phyloP scores from a whole-genome alignment of 768 basidiomycete species.

The Pholiota molesta region DNA sequence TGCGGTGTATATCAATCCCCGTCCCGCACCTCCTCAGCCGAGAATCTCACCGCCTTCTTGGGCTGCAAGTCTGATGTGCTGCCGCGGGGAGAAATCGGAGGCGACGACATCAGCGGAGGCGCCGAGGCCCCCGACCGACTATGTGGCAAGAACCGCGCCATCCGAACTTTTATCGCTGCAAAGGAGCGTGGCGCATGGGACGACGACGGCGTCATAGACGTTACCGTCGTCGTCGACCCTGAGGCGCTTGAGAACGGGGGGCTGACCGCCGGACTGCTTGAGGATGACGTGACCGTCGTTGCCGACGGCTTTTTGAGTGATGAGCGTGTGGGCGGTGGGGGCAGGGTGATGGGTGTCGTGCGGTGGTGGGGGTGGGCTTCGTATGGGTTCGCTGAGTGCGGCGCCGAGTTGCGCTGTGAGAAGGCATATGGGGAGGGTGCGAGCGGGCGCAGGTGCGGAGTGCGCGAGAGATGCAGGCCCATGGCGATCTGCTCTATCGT shows the following conservation, averaged over 20 bases:
- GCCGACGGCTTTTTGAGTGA: constrained; percentile 61
- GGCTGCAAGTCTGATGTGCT: constrained; percentile 39
- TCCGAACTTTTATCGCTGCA: constrained; percentile 42
- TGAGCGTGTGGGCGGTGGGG: constrained; percentile 63
- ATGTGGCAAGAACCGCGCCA: constrained; percentile 55
- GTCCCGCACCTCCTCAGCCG: constrained; percentile 39
- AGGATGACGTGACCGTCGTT: constrained; percentile 34
- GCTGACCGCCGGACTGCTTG: constrained; percentile 35
- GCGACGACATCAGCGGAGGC: constrained; percentile 35
- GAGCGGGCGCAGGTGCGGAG: constrained; percentile 64
- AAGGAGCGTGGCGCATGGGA: constrained; percentile 35
- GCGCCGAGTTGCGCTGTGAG: constrained; percentile 32
- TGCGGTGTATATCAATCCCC: constrained; percentile 11
- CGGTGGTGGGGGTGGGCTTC: constrained; percentile 24
- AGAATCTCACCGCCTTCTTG: constrained; percentile 67
- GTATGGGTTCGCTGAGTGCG: constrained; percentile 26
- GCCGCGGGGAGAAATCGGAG: constrained; percentile 40
- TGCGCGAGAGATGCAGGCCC: constrained; percentile 78
- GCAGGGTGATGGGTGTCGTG: constrained; percentile 37
- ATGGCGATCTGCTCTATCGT: constrained; percentile 80
- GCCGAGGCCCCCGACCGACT: constrained; percentile 40
- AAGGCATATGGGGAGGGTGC: constrained; percentile 33
- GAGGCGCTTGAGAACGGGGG: constrained; percentile 44
- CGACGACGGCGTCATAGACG: constrained; percentile 40
- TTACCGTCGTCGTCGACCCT: constrained; percentile 51